Conservation (phyloP, 2,329 filamentous ascomycete species). For the Arthrobotrys sphaeroides region DNA sequence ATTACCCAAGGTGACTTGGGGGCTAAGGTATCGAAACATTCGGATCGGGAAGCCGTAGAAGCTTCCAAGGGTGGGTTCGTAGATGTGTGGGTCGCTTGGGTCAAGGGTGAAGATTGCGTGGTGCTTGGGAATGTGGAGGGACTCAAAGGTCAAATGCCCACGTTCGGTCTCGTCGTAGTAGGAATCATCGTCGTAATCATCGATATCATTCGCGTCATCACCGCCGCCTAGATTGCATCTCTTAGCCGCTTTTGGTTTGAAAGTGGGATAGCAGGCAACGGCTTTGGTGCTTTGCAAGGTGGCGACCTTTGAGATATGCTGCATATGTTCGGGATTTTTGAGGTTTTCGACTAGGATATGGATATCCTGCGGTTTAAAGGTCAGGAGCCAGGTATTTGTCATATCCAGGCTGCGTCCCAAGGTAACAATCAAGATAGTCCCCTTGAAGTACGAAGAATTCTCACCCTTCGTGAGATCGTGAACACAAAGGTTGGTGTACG, state of each 20-base stretch:
- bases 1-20: neutral
- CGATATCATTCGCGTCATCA: too few species aligned
- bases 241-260: too few species aligned
- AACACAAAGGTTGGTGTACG: constrained; percentile 16
- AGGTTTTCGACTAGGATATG: constrained; percentile 12
- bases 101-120: constrained; percentile 15
- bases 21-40: neutral
- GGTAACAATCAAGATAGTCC: neutral
- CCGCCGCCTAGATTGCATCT: too few species aligned
- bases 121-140: neutral
- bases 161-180: neutral
- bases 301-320: neutral
- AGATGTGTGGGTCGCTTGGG: neutral
- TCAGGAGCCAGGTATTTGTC: constrained; percentile 3
- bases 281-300: neutral
- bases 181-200: too few species aligned
- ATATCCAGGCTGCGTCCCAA: neutral
- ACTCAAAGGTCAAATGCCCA: constrained; percentile 4
- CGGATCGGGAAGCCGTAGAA: constrained; percentile 35
- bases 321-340: neutral
- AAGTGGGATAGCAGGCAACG: constrained; percentile 8
- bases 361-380: constrained; percentile 30
- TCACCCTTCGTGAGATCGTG: constrained; percentile 19
- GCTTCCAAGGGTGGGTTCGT: constrained; percentile 12
- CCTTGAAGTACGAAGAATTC: neutral